Base-by-base conservation (phyloP, 2,329 filamentous ascomycete species). In the Fusarium clavum region DNA sequence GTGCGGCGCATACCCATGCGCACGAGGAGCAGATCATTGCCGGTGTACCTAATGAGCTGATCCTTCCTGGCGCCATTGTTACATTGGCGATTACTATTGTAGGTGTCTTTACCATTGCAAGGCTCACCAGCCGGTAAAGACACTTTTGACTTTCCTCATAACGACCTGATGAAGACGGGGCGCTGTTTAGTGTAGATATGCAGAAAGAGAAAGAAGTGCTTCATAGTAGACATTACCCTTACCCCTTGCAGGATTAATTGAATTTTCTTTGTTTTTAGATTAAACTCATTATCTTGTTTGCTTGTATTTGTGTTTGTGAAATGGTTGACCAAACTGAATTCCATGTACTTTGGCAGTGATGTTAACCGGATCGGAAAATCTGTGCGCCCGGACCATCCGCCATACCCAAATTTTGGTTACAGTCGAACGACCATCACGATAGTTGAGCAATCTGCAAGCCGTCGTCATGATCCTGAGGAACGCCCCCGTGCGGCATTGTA, bases 11-110 rank as follows among this genome's bases (percentile, higher is more conserved):
- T 20, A 82, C 88, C 58, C 87, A 90, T 61, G 77, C 77, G 25
- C 83, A 88, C 58, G 86, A 90, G 55, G 90, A 95, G 64, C 93
- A 97, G 81, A 84, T 97, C 62, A 95, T 99, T 77, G 87, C 91
- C 4, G 96, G 96, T 57, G 92, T 99, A 34, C 94, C 96, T 11
- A 99, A 99, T 77, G 96, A 99, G 77, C 84, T 98, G 57, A 85
- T 99, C 20, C 87, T 98, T 44, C 96, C 96, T 0, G 96, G 96
- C 71, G 96, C 96, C 22, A 95, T 99, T 78, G 94, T 96, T 61
- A 94, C 94, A n/a, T 83, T 99, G 77, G 96, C 95, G 12, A 93
- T 97, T 45, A 94, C 97, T 40, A 97, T 99, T 80, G 86, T 97
- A 43, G 93, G 93, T 71, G 95, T 98, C 13, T 99, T 99, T 82